These are phyloP conservation scores for Hysterangium stoloniferum DNA, from an alignment of 768 basidiomycete genomes.

Conservation along the genomic window DNA sequence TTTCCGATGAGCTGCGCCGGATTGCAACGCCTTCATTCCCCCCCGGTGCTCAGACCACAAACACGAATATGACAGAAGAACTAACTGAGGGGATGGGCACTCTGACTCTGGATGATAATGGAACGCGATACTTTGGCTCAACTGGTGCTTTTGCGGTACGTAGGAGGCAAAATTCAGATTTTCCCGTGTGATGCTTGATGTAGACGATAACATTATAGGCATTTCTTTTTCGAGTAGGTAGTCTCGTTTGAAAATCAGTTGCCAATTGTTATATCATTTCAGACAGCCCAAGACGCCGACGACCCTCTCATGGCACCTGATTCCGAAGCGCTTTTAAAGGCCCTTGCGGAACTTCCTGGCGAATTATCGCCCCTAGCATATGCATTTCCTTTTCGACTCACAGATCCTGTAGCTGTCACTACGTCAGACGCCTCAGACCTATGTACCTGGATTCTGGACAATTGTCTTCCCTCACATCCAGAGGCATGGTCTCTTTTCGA, in stretches of 20 bases:
- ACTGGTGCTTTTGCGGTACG: constrained; percentile 4
- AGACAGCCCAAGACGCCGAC: neutral
- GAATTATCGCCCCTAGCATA: constrained; percentile 5
- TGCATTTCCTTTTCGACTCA: constrained; percentile 3
- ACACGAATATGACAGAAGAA: constrained; percentile 25
- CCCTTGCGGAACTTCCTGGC: constrained; percentile 1
- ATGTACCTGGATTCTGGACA: constrained; percentile 5
- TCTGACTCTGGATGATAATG: constrained; percentile 21
- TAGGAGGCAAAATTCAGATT: neutral
- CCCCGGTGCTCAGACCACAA: constrained; percentile 22
- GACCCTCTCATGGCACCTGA: neutral
- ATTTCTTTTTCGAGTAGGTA: neutral
- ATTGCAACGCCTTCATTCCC: constrained; percentile 55
- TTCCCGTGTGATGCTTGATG: neutral
- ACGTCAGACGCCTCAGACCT: neutral
- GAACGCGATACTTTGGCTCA: constrained; percentile 2
- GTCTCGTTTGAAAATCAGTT: constrained; percentile 3
- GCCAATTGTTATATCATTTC: neutral
- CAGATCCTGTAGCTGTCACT: neutral
- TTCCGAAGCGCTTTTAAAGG: neutral
- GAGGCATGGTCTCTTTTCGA: constrained; percentile 8
- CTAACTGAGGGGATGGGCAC: constrained; percentile 51
- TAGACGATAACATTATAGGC: neutral
- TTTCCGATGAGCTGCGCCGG: constrained; percentile 52
- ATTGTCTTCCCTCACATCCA: constrained; percentile 2